Evolutionary conservation across 768 basidiomycete genomes (phyloP), one percentile per base, ranked within the genome.

Genomic region (Baorangia bicolor): DNA sequence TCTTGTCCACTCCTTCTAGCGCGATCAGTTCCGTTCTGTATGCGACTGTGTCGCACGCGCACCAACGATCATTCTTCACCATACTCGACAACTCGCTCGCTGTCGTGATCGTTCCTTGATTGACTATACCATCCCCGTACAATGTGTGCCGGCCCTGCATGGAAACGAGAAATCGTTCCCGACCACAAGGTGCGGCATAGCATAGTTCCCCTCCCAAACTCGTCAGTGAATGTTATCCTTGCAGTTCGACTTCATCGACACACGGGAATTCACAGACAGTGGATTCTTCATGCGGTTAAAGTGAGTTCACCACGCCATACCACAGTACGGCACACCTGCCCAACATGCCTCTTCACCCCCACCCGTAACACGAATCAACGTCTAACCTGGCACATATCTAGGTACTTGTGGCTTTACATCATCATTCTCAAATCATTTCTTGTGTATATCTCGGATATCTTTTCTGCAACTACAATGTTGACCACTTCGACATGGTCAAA

Each of bases 211-310:
- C 33, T 13, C 47, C 12, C 49, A 20, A 50, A 18, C 37, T 40
- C 31, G 31, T 12, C 12, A 56, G n/a, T 53, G 41, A 59, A 49
- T 20, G 14, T 20, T 21, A 53, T 41, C 38, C 44, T 49, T 33
- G 20, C 59, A 98, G 97, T 98, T 98, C 66, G 96, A 98, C 79
- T 98, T 98, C 67, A 81, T 99, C 67, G 94, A 98, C 73, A 88
- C 90, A 21, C 82, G 85, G 53, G 96, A 98, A 67, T 99, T 94
- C 75, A 88, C 85, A 55, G 88, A 94, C 76, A 89, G 89, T 74
- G 83, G 90, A 56, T 91, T 88, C 73, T 75, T 83, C 55, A 94
- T 94, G 80, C 90, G 94, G 37, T 71, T 92, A 64, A 93, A 91
- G 94, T 95, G 69, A 63, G 82, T 66, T 9, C 7, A 14, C 28